A percentile compares a stretch with the other conserved stretches of the same genome.
Conservation (phyloP, 768 basidiomycete genomes). For the Lentinula boryana region DNA sequence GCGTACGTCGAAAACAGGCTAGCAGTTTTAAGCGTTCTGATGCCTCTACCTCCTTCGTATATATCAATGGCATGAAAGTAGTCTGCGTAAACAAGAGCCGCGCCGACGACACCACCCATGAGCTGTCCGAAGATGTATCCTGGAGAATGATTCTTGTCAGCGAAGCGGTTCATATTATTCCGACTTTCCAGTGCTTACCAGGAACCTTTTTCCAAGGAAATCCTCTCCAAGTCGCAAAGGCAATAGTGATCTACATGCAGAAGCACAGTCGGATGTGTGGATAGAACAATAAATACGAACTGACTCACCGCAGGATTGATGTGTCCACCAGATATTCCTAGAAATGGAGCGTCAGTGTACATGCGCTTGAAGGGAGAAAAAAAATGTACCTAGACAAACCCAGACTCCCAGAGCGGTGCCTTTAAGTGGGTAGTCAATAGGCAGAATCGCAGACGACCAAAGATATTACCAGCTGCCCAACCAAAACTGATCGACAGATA, state of each 20-base stretch:
- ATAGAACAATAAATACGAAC: neutral
- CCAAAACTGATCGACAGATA: neutral
- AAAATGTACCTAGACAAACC: conserved; percentile 23
- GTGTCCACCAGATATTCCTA: conserved; percentile 47
- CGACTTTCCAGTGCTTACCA: conserved; percentile 14
- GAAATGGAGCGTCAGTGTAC: neutral
- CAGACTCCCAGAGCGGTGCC: conserved; percentile 43
- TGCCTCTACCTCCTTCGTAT: conserved; percentile 48
- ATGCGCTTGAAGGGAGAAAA: neutral
- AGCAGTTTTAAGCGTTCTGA: conserved; percentile 53
- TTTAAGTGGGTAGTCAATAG: conserved; percentile 9
- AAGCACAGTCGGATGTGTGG: neutral
- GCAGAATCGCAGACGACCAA: neutral
- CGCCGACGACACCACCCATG: conserved; percentile 58
- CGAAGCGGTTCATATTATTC: neutral
- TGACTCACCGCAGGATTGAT: conserved; percentile 28
- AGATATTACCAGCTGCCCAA: neutral
- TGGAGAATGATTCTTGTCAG: conserved; percentile 4
- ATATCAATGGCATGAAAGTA: conserved; percentile 67
- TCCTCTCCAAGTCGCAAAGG: conserved; percentile 59
- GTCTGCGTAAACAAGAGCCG: conserved; percentile 56
- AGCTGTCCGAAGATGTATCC: conserved; percentile 59
- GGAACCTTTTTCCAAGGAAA: conserved; percentile 85
- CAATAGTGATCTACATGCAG: conserved; percentile 53
- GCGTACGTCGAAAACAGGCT: conserved; percentile 55